Evolutionary conservation across 805 yeast species (phyloP).

Genomic region (Candida insectorum): DNA sequence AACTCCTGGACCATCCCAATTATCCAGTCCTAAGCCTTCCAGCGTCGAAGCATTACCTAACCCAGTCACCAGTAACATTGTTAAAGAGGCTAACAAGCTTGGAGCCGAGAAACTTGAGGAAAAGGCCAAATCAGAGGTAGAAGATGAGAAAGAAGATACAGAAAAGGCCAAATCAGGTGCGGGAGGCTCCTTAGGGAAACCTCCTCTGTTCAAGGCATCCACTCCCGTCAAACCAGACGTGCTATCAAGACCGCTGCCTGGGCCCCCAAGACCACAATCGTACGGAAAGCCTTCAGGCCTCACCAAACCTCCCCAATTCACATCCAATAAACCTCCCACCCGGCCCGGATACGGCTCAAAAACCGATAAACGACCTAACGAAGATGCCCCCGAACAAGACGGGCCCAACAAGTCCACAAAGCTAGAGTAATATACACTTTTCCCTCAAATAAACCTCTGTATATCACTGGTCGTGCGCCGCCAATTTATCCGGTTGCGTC

Average conservation of each 20-base stretch:
- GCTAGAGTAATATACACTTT: slow-evolving; percentile 4
- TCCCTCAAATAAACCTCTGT: too few species aligned
- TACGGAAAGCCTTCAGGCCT: slow-evolving; percentile 5
- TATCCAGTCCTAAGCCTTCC: slow-evolving; percentile 11
- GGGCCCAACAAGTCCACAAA: slow-evolving; percentile 3
- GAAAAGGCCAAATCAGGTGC: background rate
- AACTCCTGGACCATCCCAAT: slow-evolving; percentile 19
- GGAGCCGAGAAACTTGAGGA: background rate
- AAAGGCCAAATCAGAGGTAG: background rate
- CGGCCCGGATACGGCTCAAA: slow-evolving; percentile 11
- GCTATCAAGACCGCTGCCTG: slow-evolving; percentile 2
- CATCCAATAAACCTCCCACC: slow-evolving; percentile 29
- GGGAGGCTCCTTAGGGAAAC: slow-evolving; percentile 15
- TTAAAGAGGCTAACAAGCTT: slow-evolving; percentile 6
- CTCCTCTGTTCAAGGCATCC: slow-evolving; percentile 18
- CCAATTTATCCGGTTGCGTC: too few species aligned
- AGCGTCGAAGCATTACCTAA: slow-evolving; percentile 4
- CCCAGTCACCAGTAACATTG: slow-evolving; percentile 3
- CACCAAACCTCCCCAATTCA: slow-evolving; percentile 32
- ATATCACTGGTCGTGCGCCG: too few species aligned
- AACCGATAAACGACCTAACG: slow-evolving; percentile 4
- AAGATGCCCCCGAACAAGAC: slow-evolving; percentile 3
- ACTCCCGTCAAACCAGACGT: background rate
- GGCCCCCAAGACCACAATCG: slow-evolving; percentile 6
- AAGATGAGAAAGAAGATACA: slow-evolving; percentile 1